Evolutionary conservation across 2,329 filamentous ascomycete genomes (phyloP), one percentile per base, ranked within the genome.

Genomic region (Fusarium robinianum): DNA sequence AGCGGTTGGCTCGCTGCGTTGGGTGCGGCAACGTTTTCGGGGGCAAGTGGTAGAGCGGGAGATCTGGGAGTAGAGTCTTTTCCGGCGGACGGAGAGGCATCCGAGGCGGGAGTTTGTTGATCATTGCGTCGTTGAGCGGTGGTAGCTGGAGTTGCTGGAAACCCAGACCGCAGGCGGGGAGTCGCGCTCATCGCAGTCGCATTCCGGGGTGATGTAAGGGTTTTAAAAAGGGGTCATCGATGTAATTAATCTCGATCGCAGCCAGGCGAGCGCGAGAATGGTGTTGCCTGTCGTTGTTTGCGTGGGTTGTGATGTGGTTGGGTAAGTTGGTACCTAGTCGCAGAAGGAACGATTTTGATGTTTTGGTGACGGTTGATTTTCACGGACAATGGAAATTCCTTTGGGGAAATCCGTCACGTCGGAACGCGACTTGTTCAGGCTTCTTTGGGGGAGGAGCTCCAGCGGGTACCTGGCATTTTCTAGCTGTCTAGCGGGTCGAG

Each of bases 131-230:
- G 63, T 63, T 64, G 64, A 63, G 67, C 70, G 52, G 67, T 63
- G 58, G 73, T 74, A 60, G 75, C 77, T 63, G 88, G 88, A 59
- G 88, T 91, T 63, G 82, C 76, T 67, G 89, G 89, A 66, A 85
- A 94, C 64, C 86, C 87, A 78, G 87, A 90, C 74, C 85, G 83
- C 74, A 90, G 77, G 74, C 84, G 86, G 72, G 85, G 88, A 75
- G 88, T 94, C 70, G 77, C 80, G 80, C 83, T 88, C 89, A 92
- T 92, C 72, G 82, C 83, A 86, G 85, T 92, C 72, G 83, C 83
- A 86, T 85, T 70, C 71, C 73, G 73, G 64, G 63, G 61, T 63
- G 25, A 43, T 49, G 21, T 36, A 38, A 26, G 34, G 47, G 25
- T 36, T 44, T 46, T 55, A 52, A 42, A 35, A 37, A 46, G 41